Percentiles rank a stretch among this genome's conserved stretches.
These are phyloP conservation scores for Axilococcus clingmanii DNA, from an alignment of 139 green algal genomes.

Conservation along the genomic window DNA sequence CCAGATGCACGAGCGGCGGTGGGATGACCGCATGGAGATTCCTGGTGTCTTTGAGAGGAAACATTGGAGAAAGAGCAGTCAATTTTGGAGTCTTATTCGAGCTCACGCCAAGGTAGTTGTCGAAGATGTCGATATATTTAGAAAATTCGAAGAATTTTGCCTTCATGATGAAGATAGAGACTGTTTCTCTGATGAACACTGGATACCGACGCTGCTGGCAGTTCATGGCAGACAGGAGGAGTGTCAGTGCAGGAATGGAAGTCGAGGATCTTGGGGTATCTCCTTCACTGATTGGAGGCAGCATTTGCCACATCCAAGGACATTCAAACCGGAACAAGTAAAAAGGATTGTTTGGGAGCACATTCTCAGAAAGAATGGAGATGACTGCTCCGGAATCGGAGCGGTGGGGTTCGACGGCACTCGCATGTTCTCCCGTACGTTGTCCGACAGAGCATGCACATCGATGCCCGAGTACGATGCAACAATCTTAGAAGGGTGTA, in stretches of 20 bases:
- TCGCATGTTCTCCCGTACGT: neutral
- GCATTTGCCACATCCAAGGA: conserved; percentile 4
- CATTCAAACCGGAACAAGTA: neutral
- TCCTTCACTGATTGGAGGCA: conserved; percentile 4
- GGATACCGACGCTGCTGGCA: conserved; percentile 20
- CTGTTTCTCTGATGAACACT: conserved; percentile 25
- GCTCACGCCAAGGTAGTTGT: conserved; percentile 18
- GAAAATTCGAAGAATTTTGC: conserved; percentile 21
- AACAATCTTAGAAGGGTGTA: too few species aligned
- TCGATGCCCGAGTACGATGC: too few species aligned
- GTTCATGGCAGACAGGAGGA: neutral
- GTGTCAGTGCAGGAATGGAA: conserved; percentile 5
- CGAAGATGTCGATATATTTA: conserved; percentile 15
- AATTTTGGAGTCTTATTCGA: conserved; percentile 21
- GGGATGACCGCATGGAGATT: conserved; percentile 5
- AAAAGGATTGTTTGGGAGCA: neutral
- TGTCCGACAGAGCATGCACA: too few species aligned
- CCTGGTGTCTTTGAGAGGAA: neutral
- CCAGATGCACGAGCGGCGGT: conserved; percentile 6
- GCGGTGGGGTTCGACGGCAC: neutral
- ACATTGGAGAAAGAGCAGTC: conserved; percentile 21
- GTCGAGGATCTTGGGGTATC: conserved; percentile 2
- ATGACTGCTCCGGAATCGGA: neutral
- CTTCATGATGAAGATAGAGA: conserved; percentile 9
- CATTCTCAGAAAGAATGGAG: neutral